Evolutionary conservation across 2,329 filamentous ascomycete genomes (phyloP), one percentile per base, ranked within the genome.

Genomic region (Aspergillus quadrilineatus): DNA sequence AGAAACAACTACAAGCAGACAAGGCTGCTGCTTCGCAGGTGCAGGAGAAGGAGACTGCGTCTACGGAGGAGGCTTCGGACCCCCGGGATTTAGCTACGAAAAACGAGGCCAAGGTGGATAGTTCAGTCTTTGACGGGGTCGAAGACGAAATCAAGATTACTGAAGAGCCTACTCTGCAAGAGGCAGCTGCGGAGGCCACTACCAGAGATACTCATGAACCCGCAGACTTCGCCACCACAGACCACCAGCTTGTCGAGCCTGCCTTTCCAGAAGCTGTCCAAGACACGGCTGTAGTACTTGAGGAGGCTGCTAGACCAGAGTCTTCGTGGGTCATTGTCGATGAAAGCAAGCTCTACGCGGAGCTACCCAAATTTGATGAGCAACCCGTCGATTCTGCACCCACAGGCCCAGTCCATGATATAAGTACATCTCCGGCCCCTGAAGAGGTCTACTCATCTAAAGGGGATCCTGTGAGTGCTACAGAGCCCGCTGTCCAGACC

Each of bases 1-100:
- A 69, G 52, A 65, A 67, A 54, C 59, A 67, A 34, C 64, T 61
- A 14, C 51, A 66, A 50, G 63, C 60, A 32, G 45, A 64, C 28
- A 50, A 52, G 42, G 41, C 56, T 37, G 49, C 49, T 36, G 26
- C 30, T 37, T 6, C 14, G 9, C 26, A 56, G 28, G 51, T 59
- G 44, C 55, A 49, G 15, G 54, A 54, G 30, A 42, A 41, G 15
- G 34, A 56, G 5, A 48, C 15, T 9, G 15, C 43, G 28, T 6
- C 26, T 6, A 52, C 57, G 44, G 50, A 56, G 32, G 15, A 29
- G 6, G 30, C n/a, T 8, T 37, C 48, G 9, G 36, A 53, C 4
- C 6, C 49, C 12, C 22, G 2, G 14, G 22, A 34, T 22, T 8
- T 50, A 32, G 30, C 9, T 39, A 17, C 48, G 26, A 39, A 42